Base-by-base conservation (phyloP, 352 stramenopile genomes). In the Blastocystis sp. region DNA sequence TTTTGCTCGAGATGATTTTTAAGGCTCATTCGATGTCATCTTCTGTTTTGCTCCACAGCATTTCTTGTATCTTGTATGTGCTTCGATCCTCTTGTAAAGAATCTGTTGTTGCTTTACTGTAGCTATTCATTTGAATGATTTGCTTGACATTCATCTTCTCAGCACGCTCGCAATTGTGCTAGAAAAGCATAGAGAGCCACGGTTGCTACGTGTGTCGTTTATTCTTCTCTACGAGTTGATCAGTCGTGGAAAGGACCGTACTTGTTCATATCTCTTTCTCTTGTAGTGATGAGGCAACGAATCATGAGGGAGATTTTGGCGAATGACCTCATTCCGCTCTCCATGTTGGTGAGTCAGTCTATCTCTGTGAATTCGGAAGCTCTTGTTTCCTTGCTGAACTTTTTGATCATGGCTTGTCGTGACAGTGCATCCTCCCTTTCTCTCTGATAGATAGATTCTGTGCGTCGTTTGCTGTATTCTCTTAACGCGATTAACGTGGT, bases 1-100 rank as follows among this genome's bases (percentile, higher is more conserved):
- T 85, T 66, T 34, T 85, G n/a, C 4, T 85, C 50, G 56, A 85
- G 20, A 59, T 85, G 45, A 7, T 85, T 18, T 50, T 85, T 34
- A 64, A 66, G 11, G 26, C 50, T 18, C 34, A 45, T n/a, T 9
- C 54, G 26, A 18, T 66, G 39, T 85, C 73, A 7, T 85, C 73
- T 3, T 56, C 45, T 24, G 54, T 85, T 7, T n/a, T 85, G 26
- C 26, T 66, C 7, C 73, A 85, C 45, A 65, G 73, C 34, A 18
- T 85, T 43, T 59, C 30, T 11, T 50, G 20, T 43, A 39, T 66
- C 2, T 13, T 85, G 20, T 64, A 85, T n/a, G 18, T 85, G 43
- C 45, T 66, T 2, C 41, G 68, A 47, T 24, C 34, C 9, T 30
- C n/a, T 18, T n/a, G 53, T 85, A 45, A 30, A 18, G 26, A n/a